Base-by-base conservation (phyloP, 2,329 filamentous ascomycete genomes). In the Venturia carpophila region DNA sequence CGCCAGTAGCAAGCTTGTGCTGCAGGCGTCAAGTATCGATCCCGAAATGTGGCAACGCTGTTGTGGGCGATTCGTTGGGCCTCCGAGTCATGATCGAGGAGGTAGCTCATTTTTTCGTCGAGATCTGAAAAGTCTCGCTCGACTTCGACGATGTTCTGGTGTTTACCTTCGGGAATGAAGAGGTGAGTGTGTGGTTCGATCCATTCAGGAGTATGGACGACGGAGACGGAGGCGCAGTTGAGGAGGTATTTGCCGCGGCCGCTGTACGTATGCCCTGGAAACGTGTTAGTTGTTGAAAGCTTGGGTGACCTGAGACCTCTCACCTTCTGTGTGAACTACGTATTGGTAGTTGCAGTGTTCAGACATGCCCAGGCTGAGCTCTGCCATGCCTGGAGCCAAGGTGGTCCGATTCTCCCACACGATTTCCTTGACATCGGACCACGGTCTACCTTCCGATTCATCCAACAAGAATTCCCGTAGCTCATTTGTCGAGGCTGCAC, bases 1-100 rank as follows among this genome's bases (percentile, higher is more conserved):
- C 82, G 75, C 82, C 82, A 84, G 68, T 84, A 84, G 67, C 82
- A 84, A 2, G 79, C 77, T 70, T 84, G 80, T 1, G 82, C 81
- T 3, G 81, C 80, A 1, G 81, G 80, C 1, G 81, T 83, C 39
- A 84, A 72, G 69, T 83, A 84, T 3, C 79, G 73, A 68, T 84
- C 80, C 2, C 81, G 76, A 68, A 83, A 83, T 19, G 76, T 78
- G 52, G 70, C 70, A 6, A 79, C 75, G 3, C 75, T 76, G 68
- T 83, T 82, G 37, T 78, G 72, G 17, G 82, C 82, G 64, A 85
- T 82, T 42, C 71, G 71, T 69, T 80, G 74, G n/a, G 81, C 80
- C 5, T 75, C 70, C 5, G 73, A 68, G 0, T 76, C 76, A 66
- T 82, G 72, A 62, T 75, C 72, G 58, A 80, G 72, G 5, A 83